A percentile compares a stretch with the other conserved stretches of the same genome.
These are phyloP conservation scores for Podaxis sp. DNA, from an alignment of 768 basidiomycete genomes.

Conservation along the genomic window DNA sequence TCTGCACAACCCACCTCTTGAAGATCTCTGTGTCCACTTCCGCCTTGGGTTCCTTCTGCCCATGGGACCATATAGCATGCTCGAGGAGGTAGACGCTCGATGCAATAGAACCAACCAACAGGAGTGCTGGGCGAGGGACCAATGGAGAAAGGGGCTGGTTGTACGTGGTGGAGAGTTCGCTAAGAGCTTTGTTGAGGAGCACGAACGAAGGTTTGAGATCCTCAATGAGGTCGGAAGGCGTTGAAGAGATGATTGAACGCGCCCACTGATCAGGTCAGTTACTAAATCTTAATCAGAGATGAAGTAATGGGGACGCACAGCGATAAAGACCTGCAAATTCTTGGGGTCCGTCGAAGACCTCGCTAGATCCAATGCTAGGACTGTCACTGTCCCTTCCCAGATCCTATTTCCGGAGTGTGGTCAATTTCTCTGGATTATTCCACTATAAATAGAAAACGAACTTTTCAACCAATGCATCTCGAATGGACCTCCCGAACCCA, in stretches of 20 bases:
- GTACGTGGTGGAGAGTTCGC: conserved; percentile 37
- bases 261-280: conserved; percentile 45
- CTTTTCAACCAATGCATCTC: conserved; percentile 72
- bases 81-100: conserved; percentile 59
- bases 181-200: conserved; percentile 34
- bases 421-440: neutral
- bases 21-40: conserved; percentile 50
- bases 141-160: conserved; percentile 38
- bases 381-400: conserved; percentile 74
- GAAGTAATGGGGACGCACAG: conserved; percentile 31
- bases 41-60: conserved; percentile 20
- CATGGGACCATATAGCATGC: conserved; percentile 60
- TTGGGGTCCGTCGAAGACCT: conserved; percentile 45
- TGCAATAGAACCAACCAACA: conserved; percentile 51
- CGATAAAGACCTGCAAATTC: conserved; percentile 41
- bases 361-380: conserved; percentile 64
- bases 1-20: conserved; percentile 42
- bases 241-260: conserved; percentile 33
- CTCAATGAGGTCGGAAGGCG: conserved; percentile 28
- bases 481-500: conserved; percentile 61
- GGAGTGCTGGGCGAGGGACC: conserved; percentile 52
- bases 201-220: conserved; percentile 25
- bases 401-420: conserved; percentile 37
- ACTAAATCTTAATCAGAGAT: neutral
- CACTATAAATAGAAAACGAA: conserved; percentile 16